Evolutionary conservation across 2,329 filamentous ascomycete species (phyloP), one percentile per base, ranked within the genome.

Genomic region (Scedosporium dehoogii): DNA sequence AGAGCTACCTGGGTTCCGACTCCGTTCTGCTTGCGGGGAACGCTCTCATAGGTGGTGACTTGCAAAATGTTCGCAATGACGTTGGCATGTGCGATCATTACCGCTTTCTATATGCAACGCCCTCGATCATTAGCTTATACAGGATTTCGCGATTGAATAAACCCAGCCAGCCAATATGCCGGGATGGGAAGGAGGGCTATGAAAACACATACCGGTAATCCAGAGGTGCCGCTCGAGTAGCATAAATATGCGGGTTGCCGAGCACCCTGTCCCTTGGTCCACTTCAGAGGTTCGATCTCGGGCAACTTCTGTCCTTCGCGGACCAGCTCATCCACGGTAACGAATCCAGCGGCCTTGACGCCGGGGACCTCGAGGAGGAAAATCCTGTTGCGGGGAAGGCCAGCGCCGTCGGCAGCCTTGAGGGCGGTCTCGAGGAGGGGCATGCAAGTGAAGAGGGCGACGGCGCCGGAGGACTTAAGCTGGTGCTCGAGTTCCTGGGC

Each of bases 221-320:
- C 90, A 10, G 89, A 92, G 1, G 90, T 93, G 21, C 90, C 90
- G 70, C 86, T 90, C 0, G 88, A 91, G 72, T 91, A 92, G 75
- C 88, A 92, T 55, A 96, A 78, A 70, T 89, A 93, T 0, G 90
- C 88, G 5, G 85, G 85, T 68, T 88, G 86, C 61, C 84, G 83
- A 42, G 82, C 81, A 3, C 86, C 87, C 67, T 90, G 85, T 0
- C 88, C 88, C 64, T 80, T 79, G 51, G 74, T 69, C 86, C 87
- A 90, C 38, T 77, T 78, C 69, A 88, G 71, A 4, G 78, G 74
- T 63, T 84, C 79, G 23, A 89, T 71, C 18, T 77, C 73, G 2
- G 82, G 79, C 41, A 86, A 73, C 14, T 76, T 75, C 56, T 72
- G 68, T 27, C 90, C 90, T 64, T 86, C 78, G 1, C 78, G 76